These are phyloP conservation scores for Gossypioides kirkii DNA, from an alignment of 345 rosid species.

Conservation along the genomic window DNA sequence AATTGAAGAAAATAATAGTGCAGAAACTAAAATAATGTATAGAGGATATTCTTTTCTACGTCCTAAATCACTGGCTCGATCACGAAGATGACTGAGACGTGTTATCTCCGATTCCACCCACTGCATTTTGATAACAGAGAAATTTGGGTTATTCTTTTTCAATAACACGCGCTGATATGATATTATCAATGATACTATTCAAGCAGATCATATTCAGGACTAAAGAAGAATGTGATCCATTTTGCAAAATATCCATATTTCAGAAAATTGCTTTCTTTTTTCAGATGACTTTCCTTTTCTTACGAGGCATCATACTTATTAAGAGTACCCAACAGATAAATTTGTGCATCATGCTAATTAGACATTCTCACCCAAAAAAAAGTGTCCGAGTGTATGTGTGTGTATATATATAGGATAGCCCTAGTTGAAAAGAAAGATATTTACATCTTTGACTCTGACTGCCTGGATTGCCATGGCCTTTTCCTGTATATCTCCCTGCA, in stretches of 20 bases:
- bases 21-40: constrained; percentile 2
- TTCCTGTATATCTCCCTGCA: constrained; percentile 91
- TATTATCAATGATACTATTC: neutral
- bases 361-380: neutral
- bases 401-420: neutral
- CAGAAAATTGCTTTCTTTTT: neutral
- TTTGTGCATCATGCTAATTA: neutral
- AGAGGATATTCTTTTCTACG: constrained; percentile 98
- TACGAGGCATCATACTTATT: neutral
- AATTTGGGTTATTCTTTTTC: neutral
- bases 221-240: neutral
- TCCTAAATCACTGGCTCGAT: constrained; percentile 98
- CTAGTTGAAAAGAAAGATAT: constrained; percentile 13
- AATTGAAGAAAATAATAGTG: neutral
- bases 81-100: constrained; percentile 89
- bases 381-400: too few species aligned
- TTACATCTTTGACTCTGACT: constrained; percentile 94
- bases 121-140: constrained; percentile 43
- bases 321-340: constrained; percentile 2
- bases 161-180: neutral
- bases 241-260: neutral
- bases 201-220: neutral
- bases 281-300: neutral
- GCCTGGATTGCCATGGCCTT: constrained; percentile 85
- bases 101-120: constrained; percentile 79